A percentile compares a stretch with the other conserved stretches of the same genome.
Conservation (phyloP, 2,329 filamentous ascomycete genomes). For the Shiraia bambusicola region DNA sequence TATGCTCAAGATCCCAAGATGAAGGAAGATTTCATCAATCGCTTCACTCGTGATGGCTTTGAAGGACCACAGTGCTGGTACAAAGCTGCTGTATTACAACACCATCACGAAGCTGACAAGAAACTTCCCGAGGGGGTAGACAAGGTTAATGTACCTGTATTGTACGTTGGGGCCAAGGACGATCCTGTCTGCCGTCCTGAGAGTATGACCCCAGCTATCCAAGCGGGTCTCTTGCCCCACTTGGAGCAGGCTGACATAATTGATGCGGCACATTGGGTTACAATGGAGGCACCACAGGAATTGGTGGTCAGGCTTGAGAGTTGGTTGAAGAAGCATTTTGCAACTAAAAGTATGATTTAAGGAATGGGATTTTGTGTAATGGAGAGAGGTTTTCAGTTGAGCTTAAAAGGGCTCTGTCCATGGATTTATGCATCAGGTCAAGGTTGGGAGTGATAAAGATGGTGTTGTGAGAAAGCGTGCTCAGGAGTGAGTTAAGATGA, state of each 20-base stretch:
- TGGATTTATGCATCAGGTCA: no score
- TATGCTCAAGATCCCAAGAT: slow-evolving; percentile 40
- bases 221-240: slow-evolving; percentile 32
- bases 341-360: background rate
- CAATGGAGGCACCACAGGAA: slow-evolving; percentile 41
- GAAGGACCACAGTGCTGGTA: slow-evolving; percentile 45
- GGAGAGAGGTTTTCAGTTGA: no score
- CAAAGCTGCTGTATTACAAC: slow-evolving; percentile 23
- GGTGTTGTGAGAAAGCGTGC: no score
- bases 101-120: slow-evolving; percentile 32
- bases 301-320: slow-evolving; percentile 16
- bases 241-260: slow-evolving; percentile 35
- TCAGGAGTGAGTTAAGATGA: no score
- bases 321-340: slow-evolving; percentile 22
- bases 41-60: slow-evolving; percentile 38
- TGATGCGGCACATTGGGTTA: slow-evolving; percentile 41
- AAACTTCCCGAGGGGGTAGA: slow-evolving; percentile 20
- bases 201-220: slow-evolving; percentile 27
- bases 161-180: slow-evolving; percentile 39
- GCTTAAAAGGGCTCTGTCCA: no score
- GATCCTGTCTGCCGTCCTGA: slow-evolving; percentile 42
- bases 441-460: no score
- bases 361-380: no score
- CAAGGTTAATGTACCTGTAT: slow-evolving; percentile 39
- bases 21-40: slow-evolving; percentile 38